phyloP scores from a whole-genome alignment of 129 eudicot genomes.

The Oenanthe sinensis region DNA sequence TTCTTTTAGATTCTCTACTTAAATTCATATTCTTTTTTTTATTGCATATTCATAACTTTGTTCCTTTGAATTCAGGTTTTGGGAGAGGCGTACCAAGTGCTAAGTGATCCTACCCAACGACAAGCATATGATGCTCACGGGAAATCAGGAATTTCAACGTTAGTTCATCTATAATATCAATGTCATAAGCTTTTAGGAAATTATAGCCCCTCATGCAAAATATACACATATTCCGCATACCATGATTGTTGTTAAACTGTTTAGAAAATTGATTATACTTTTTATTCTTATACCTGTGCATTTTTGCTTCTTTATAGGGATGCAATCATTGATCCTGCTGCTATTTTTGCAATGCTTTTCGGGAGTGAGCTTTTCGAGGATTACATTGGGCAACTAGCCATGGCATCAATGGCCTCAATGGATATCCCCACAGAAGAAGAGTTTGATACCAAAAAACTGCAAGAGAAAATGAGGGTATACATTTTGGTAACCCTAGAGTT shows the following conservation, averaged over 20 bases:
- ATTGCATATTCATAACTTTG: slow-evolving; percentile 3
- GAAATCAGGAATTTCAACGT: slow-evolving; percentile 91
- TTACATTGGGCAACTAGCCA: slow-evolving; percentile 91
- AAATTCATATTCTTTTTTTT: slow-evolving; percentile 6
- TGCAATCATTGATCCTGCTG: slow-evolving; percentile 88
- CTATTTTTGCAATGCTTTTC: slow-evolving; percentile 97
- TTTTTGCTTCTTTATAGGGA: slow-evolving; percentile 51
- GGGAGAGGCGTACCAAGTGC: slow-evolving; percentile 98
- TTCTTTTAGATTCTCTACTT: slow-evolving; percentile 1
- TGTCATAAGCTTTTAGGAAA: background rate
- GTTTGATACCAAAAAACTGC: slow-evolving; percentile 79
- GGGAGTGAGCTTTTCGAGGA: slow-evolving; percentile 98
- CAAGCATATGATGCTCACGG: slow-evolving; percentile 86
- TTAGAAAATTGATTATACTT: background rate
- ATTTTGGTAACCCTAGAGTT: background rate
- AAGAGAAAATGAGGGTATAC: slow-evolving; percentile 91
- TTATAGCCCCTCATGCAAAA: background rate
- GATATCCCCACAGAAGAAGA: slow-evolving; percentile 79
- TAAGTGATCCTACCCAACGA: slow-evolving; percentile 85
- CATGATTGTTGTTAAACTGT: background rate
- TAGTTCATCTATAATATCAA: slow-evolving; percentile 32
- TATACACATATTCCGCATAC: background rate
- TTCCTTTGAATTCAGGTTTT: slow-evolving; percentile 42
- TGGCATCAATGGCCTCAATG: slow-evolving; percentile 99
- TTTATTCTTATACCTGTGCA: background rate